Percentiles rank a stretch among this genome's conserved stretches.
phyloP scores from a whole-genome alignment of 1,139 yeast species.

The Nakaseomyces sp. region DNA sequence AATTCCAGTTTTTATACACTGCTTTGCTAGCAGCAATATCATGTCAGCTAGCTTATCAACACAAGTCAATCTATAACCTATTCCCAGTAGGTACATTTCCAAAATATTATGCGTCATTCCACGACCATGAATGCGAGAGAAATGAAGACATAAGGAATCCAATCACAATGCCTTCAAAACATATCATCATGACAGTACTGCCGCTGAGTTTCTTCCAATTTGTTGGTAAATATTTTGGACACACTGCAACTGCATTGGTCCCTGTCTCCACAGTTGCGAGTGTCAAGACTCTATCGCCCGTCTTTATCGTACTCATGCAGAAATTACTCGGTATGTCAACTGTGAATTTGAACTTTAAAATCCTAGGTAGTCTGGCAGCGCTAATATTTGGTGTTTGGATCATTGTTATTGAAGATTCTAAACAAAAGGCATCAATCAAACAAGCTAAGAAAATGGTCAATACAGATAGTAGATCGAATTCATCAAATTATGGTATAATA shows the following conservation, averaged over 20 bases:
- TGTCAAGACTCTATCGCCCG: conserved; percentile 83
- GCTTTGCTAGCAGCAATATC: conserved; percentile 34
- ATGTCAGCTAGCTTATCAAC: conserved; percentile 23
- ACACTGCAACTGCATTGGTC: conserved; percentile 79
- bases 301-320: conserved; percentile 74
- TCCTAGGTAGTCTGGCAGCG: conserved; percentile 55
- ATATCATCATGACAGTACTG: conserved; percentile 58
- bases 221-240: conserved; percentile 83
- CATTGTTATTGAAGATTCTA: conserved; percentile 27
- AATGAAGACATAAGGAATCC: conserved; percentile 8
- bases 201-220: conserved; percentile 94
- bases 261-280: conserved; percentile 94
- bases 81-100: conserved; percentile 58
- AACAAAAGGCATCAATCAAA: conserved; percentile 4
- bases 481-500: conserved; percentile 55
- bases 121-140: conserved; percentile 13
- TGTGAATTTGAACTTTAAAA: conserved; percentile 58
- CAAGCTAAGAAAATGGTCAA: not conserved
- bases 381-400: conserved; percentile 33
- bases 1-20: conserved; percentile 74
- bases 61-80: conserved; percentile 16
- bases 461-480: conserved; percentile 16
- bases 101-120: conserved; percentile 12
- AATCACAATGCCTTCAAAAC: conserved; percentile 32
- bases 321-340: conserved; percentile 48